Evolutionary conservation across 495 filamentous ascomycete species (phyloP), one percentile per base, ranked within the genome.

Genomic region (Aspergillus carlsbadensis): DNA sequence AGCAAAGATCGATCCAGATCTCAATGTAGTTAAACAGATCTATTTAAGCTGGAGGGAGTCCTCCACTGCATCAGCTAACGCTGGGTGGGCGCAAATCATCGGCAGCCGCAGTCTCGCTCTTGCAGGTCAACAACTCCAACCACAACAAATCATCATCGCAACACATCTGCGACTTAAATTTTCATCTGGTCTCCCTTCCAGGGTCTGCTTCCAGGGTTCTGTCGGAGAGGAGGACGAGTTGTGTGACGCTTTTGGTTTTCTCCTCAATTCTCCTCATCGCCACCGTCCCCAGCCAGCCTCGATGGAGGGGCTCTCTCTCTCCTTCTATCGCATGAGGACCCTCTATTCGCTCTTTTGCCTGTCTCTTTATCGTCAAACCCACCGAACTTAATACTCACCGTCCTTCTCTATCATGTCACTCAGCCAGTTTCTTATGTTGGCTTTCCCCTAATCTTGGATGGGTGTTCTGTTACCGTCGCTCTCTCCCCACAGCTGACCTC

Each of bases 301-400:
- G 41, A 65, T 65, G 63, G 63, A 65, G 63, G 63, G 63, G 50
- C 41, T 52, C 58, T 57, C 57, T 60, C 49, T 40, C 51, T 49
- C 57, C 48, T 52, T 60, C 35, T 24, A 52, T 58, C 53, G 48
- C 44, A 60, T 62, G 54, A 61, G 56, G 54, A 40, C 48, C 17
- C 17, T 45, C 42, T 56, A 20, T 54, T 59, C 59, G 48, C 54
- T 62, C 44, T 29, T 56, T 20, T 40, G 43, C 31, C 48, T 17
- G 37, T 48, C 41, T 62, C 45, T 51, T 54, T 50, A 36, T 37
- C 31, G 29, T 49, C 35, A 37, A 15, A 6, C 34, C 29, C 51
- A 58, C 42, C 36, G 22, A 15, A 13, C 35, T 33, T 57, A 57
- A 50, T 57, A 43, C 10, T 31, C 10, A 18, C 18, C 20, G n/a